phyloP scores from a whole-genome alignment of 1,284 basidiomycete genomes.

The Cutaneotrichosporon sp. region DNA sequence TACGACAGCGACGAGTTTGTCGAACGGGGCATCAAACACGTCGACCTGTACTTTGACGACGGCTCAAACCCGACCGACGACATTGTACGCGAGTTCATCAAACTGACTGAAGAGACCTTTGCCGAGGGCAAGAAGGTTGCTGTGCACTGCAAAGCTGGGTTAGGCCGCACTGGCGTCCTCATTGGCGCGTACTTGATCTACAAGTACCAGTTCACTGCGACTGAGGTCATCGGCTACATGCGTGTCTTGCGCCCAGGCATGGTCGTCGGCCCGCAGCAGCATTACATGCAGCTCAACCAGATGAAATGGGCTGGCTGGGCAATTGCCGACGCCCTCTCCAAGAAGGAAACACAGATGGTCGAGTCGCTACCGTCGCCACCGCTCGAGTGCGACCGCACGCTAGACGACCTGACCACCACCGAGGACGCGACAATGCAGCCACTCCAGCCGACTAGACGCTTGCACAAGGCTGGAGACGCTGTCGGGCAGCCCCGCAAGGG shows the following conservation, averaged over 20 bases:
- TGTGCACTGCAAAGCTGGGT: conserved; percentile 62
- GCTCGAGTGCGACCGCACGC: conserved; percentile 14
- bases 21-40: conserved; percentile 79
- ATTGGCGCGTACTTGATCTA: conserved; percentile 98
- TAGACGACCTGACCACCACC: not conserved
- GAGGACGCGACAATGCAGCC: not conserved
- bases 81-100: conserved; percentile 85
- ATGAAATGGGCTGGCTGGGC: conserved; percentile 92
- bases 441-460: conserved; percentile 1
- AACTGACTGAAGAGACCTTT: conserved; percentile 71
- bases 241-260: conserved; percentile 85
- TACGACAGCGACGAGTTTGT: conserved; percentile 83
- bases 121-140: conserved; percentile 70
- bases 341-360: conserved; percentile 52
- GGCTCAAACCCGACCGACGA: conserved; percentile 79
- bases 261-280: conserved; percentile 76
- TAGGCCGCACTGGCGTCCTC: conserved; percentile 64
- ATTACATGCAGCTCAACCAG: conserved; percentile 95
- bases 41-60: conserved; percentile 88
- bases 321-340: conserved; percentile 58
- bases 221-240: conserved; percentile 97
- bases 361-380: conserved; percentile 45
- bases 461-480: conserved; percentile 31
- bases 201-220: conserved; percentile 98
- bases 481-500: conserved; percentile 40